These are phyloP conservation scores for Trichoderma hamatum DNA, from an alignment of 2,329 filamentous ascomycete genomes.

Conservation along the genomic window DNA sequence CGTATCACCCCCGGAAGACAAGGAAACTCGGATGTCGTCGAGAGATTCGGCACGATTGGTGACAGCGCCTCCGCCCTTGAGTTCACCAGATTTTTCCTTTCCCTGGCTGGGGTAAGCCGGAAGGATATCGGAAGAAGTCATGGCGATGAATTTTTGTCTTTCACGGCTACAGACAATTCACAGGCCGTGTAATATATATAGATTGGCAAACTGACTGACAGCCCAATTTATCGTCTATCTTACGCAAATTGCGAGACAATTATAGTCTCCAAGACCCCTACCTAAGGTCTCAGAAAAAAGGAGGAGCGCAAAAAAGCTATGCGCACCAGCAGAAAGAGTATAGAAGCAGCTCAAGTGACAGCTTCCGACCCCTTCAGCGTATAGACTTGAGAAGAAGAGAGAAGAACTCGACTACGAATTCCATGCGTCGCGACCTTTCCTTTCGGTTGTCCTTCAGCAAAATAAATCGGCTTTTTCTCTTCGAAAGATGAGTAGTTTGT, in stretches of 20 bases:
- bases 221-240: not conserved
- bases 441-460: not conserved
- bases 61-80: not conserved
- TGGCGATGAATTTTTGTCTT: not conserved
- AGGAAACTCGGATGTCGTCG: slow-evolving; percentile 28
- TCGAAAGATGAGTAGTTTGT: not conserved
- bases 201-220: not conserved
- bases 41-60: slow-evolving; percentile 11
- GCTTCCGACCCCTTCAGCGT: slow-evolving; percentile 27
- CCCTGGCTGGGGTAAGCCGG: slow-evolving; percentile 36
- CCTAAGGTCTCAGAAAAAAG: not conserved
- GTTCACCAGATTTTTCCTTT: slow-evolving; percentile 1
- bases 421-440: slow-evolving; percentile 31
- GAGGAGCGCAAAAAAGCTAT: not conserved
- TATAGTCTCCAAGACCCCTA: not conserved
- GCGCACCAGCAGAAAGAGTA: not conserved
- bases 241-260: not conserved
- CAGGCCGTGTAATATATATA: not conserved
- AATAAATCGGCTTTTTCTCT: not conserved
- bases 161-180: not conserved
- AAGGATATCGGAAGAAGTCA: slow-evolving; percentile 2
- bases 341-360: not conserved
- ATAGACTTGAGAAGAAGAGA: slow-evolving; percentile 35
- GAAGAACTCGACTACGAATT: slow-evolving; percentile 35
- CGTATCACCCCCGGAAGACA: slow-evolving; percentile 29